These are phyloP conservation scores for Alternaria solani DNA, from an alignment of 2,329 filamentous ascomycete genomes.

Conservation along the genomic window DNA sequence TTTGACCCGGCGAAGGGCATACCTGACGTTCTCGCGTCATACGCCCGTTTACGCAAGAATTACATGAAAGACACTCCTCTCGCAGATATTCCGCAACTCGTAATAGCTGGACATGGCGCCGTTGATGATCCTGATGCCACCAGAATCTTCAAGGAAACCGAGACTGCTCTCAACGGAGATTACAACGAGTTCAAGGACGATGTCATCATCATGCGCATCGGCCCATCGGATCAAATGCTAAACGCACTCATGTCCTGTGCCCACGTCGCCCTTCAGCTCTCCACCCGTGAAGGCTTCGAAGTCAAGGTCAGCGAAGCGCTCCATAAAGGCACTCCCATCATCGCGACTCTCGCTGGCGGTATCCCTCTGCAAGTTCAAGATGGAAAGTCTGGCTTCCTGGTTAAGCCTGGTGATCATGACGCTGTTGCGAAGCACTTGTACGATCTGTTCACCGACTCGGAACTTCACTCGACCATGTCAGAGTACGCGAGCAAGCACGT, in stretches of 20 bases:
- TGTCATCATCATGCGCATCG: slow-evolving; percentile 78
- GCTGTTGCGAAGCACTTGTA: slow-evolving; percentile 73
- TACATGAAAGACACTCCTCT: slow-evolving; percentile 62
- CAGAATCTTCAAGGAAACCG: slow-evolving; percentile 74
- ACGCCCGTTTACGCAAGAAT: slow-evolving; percentile 73
- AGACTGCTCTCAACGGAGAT: slow-evolving; percentile 69
- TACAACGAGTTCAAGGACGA: slow-evolving; percentile 62
- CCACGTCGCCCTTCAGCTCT: slow-evolving; percentile 78
- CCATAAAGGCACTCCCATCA: slow-evolving; percentile 80
- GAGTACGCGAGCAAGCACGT: slow-evolving; percentile 70
- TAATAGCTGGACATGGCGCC: slow-evolving; percentile 80
- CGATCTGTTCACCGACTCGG: slow-evolving; percentile 70
- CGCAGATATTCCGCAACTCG: slow-evolving; percentile 71
- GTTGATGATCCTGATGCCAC: slow-evolving; percentile 82
- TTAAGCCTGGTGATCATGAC: slow-evolving; percentile 73
- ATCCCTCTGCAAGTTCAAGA: slow-evolving; percentile 81
- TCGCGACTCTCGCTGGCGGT: slow-evolving; percentile 78
- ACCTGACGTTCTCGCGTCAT: slow-evolving; percentile 76
- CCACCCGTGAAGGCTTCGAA: slow-evolving; percentile 83
- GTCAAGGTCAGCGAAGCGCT: slow-evolving; percentile 86
- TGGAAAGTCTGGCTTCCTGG: slow-evolving; percentile 75
- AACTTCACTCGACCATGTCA: slow-evolving; percentile 73
- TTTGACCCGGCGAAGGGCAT: slow-evolving; percentile 88
- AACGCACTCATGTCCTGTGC: slow-evolving; percentile 78
- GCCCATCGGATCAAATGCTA: slow-evolving; percentile 80